phyloP scores from a whole-genome alignment of 2,329 filamentous ascomycete species.

The Fusarium algeriense region DNA sequence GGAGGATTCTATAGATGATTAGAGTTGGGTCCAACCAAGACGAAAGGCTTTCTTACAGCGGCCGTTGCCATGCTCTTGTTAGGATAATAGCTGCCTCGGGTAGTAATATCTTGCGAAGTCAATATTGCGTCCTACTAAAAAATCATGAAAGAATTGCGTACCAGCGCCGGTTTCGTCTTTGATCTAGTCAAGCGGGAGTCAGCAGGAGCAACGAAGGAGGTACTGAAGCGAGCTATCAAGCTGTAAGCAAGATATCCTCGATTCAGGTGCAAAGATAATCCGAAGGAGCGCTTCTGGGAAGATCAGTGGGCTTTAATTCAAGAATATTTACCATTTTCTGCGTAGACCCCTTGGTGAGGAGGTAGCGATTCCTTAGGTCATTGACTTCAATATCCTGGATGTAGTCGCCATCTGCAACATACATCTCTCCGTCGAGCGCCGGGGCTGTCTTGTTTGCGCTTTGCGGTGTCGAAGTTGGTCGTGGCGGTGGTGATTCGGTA shows the following conservation, averaged over 20 bases:
- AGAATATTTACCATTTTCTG: slow-evolving; percentile 99
- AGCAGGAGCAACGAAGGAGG: slow-evolving; percentile 90
- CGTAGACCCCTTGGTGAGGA: slow-evolving; percentile 94
- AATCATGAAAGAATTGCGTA: slow-evolving; percentile 72
- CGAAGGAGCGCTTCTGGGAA: slow-evolving; percentile 51
- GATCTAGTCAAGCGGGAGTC: slow-evolving; percentile 97
- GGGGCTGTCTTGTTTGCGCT: slow-evolving; percentile 55
- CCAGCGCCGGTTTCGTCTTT: slow-evolving; percentile 99
- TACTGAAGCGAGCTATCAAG: slow-evolving; percentile 72
- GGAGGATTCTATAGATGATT: slow-evolving; percentile 78
- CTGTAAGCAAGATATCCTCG: slow-evolving; percentile 77
- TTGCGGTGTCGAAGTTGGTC: slow-evolving; percentile 50
- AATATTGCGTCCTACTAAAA: slow-evolving; percentile 65
- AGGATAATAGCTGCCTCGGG: slow-evolving; percentile 94
- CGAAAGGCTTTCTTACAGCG: slow-evolving; percentile 72
- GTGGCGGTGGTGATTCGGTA: slow-evolving; percentile 61
- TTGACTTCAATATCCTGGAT: slow-evolving; percentile 99
- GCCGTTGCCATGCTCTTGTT: slow-evolving; percentile 98
- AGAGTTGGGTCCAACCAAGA: neutral
- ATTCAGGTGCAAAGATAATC: slow-evolving; percentile 58
- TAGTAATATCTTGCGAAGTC: slow-evolving; percentile 91
- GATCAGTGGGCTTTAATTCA: slow-evolving; percentile 53
- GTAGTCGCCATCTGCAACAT: slow-evolving; percentile 95
- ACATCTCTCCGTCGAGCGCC: slow-evolving; percentile 86
- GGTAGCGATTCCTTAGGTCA: slow-evolving; percentile 95